phyloP scores from a whole-genome alignment of 768 basidiomycete species.

The Tylopilus plumbeoviolaceoides region DNA sequence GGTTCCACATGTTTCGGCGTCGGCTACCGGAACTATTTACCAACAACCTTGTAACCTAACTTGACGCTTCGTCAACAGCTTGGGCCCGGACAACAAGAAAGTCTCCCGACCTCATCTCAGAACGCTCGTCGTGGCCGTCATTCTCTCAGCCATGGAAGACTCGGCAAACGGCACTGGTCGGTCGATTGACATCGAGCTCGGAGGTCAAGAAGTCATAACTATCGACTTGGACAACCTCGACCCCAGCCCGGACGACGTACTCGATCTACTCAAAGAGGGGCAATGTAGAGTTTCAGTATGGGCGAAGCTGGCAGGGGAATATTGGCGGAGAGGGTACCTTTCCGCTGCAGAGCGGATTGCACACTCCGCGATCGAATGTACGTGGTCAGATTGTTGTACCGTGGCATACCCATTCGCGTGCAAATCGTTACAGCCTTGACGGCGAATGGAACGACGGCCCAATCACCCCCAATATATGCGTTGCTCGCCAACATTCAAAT shows the following conservation, averaged over 20 bases:
- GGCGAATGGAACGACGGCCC: conserved; percentile 43
- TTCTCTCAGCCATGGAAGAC: conserved; percentile 10
- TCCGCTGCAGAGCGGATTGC: conserved; percentile 78
- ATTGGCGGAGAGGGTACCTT: conserved; percentile 75
- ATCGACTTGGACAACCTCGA: conserved; percentile 88
- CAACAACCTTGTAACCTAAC: too few relatives aligned
- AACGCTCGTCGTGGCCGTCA: not conserved
- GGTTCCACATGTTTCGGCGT: not conserved
- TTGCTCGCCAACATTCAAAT: conserved; percentile 85
- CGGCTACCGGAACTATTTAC: not conserved
- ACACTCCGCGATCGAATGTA: conserved; percentile 61
- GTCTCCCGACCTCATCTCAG: not conserved
- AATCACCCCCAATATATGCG: conserved; percentile 70
- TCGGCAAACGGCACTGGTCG: conserved; percentile 14
- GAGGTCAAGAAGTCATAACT: conserved; percentile 81
- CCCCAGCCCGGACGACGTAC: conserved; percentile 69
- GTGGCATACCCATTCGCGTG: not conserved
- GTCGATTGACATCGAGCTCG: conserved; percentile 72
- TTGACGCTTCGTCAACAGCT: not conserved
- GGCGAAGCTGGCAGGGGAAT: conserved; percentile 83
- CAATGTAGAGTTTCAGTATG: conserved; percentile 72
- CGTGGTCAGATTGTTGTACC: conserved; percentile 19
- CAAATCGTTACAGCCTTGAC: conserved; percentile 42
- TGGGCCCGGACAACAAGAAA: not conserved
- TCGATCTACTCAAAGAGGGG: conserved; percentile 68